Percentiles rank a stretch among this genome's conserved stretches.
Conservation (phyloP, 495 filamentous ascomycete genomes). For the Tuber microsphaerosporum region DNA sequence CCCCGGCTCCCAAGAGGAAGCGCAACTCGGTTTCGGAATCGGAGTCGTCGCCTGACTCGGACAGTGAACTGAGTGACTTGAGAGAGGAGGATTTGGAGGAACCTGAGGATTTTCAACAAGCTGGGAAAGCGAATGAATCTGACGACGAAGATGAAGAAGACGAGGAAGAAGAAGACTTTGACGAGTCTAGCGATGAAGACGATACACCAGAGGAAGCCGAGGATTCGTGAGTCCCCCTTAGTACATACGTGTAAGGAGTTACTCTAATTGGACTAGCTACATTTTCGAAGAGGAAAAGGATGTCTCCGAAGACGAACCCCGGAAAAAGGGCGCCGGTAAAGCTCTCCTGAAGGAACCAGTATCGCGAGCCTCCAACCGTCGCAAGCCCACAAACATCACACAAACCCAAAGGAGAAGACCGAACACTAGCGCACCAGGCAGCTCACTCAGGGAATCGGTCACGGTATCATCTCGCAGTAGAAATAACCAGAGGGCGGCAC, state of each 20-base stretch:
- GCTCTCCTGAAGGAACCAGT: conserved; percentile 11
- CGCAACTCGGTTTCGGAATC: conserved; percentile 20
- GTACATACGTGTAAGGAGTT: conserved; percentile 1
- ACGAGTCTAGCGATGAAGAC: conserved; percentile 48
- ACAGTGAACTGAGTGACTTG: conserved; percentile 36
- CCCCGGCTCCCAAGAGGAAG: conserved; percentile 23
- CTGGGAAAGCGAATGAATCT: conserved; percentile 35
- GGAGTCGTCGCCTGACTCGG: conserved; percentile 22
- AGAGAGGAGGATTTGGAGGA: conserved; percentile 53
- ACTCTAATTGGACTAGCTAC: conserved; percentile 28
- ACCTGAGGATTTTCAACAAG: conserved; percentile 21
- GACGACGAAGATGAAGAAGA: conserved; percentile 48
- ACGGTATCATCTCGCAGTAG: conserved; percentile 8
- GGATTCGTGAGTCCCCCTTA: conserved; percentile 27
- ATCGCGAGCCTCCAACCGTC: conserved; percentile 19
- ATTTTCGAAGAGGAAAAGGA: conserved; percentile 45
- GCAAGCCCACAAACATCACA: conserved; percentile 5
- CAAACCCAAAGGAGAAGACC: conserved; percentile 24
- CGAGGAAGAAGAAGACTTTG: conserved; percentile 47
- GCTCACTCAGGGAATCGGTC: conserved; percentile 21
- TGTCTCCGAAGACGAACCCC: conserved; percentile 38
- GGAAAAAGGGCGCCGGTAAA: conserved; percentile 16
- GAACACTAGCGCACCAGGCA: conserved; percentile 17
- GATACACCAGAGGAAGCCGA: conserved; percentile 33
- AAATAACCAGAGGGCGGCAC: background rate